Evolutionary conservation across 768 basidiomycete species (phyloP).

Genomic region (Podaxis sp.): DNA sequence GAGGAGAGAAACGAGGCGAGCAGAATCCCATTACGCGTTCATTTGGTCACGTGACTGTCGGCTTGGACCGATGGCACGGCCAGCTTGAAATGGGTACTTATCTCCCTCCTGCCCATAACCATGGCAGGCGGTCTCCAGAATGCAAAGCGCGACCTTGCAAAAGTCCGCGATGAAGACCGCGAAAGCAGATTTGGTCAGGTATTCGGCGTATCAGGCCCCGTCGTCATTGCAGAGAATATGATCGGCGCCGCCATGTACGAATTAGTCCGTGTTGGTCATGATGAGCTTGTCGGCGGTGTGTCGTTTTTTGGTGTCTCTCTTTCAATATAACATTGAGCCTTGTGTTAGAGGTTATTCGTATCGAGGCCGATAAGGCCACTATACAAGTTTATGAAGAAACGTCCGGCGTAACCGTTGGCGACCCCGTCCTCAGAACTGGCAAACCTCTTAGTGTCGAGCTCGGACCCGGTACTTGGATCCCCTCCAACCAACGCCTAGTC

Average conservation of each 20-base stretch:
- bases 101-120: constrained; percentile 13
- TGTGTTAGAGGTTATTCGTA: constrained; percentile 90
- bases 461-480: constrained; percentile 71
- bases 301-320: constrained; percentile 6
- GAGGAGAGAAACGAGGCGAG: constrained; percentile 10
- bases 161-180: constrained; percentile 85
- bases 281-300: constrained; percentile 94
- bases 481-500: background rate
- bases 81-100: background rate
- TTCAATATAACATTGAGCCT: constrained; percentile 4
- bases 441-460: constrained; percentile 98
- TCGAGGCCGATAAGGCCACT: constrained; percentile 96
- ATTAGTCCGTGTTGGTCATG: constrained; percentile 96
- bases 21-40: constrained; percentile 27
- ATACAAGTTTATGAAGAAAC: constrained; percentile 99
- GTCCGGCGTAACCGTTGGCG: constrained; percentile 97
- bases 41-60: constrained; percentile 21
- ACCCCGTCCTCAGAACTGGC: constrained; percentile 95
- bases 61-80: background rate
- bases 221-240: constrained; percentile 98
- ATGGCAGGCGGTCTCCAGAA: constrained; percentile 95
- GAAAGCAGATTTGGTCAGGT: constrained; percentile 87
- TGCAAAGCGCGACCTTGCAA: constrained; percentile 82
- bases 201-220: constrained; percentile 95
- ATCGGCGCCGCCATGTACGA: constrained; percentile 95